Percentiles rank a stretch among this genome's conserved stretches.
These are phyloP conservation scores for Cenchrus americanus DNA, from an alignment of 176 grass and related monocot species.

Conservation along the genomic window DNA sequence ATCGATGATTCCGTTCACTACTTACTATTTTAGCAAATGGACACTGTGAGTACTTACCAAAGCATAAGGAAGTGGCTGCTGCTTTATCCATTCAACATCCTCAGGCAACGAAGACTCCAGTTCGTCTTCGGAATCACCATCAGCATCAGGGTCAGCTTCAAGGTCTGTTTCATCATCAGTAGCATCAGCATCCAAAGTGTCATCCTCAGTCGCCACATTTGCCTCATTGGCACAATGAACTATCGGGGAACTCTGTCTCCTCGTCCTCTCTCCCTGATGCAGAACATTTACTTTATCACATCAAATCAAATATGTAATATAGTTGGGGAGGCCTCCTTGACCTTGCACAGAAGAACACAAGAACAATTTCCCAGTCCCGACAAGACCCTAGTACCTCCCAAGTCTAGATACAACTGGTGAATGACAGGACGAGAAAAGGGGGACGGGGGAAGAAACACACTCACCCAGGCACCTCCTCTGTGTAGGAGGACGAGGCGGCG, in stretches of 20 bases:
- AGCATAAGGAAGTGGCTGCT: constrained; percentile 69
- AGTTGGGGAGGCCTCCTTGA: not conserved
- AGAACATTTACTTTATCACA: not conserved
- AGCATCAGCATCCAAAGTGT: not conserved
- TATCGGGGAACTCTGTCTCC: not conserved
- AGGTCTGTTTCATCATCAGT: constrained; percentile 4
- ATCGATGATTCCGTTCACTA: not conserved
- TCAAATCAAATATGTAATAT: not conserved
- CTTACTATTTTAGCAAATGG: not conserved
- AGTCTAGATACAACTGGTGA: not conserved
- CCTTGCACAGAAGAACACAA: not conserved
- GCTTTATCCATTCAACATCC: constrained; percentile 48
- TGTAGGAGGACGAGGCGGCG: constrained; percentile 11
- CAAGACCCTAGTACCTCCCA: not conserved
- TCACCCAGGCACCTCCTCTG: constrained; percentile 23
- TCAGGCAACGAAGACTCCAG: constrained; percentile 16
- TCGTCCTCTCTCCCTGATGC: not conserved
- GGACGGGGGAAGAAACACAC: not conserved
- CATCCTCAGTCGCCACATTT: constrained; percentile 33
- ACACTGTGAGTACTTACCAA: constrained; percentile 23
- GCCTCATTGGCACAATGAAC: constrained; percentile 17
- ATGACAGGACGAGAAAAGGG: not conserved
- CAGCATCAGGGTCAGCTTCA: not conserved
- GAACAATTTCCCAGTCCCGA: not conserved
- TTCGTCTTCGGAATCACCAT: not conserved